Evolutionary conservation across 495 filamentous ascomycete genomes (phyloP).

Genomic region (Zalerion maritima): DNA sequence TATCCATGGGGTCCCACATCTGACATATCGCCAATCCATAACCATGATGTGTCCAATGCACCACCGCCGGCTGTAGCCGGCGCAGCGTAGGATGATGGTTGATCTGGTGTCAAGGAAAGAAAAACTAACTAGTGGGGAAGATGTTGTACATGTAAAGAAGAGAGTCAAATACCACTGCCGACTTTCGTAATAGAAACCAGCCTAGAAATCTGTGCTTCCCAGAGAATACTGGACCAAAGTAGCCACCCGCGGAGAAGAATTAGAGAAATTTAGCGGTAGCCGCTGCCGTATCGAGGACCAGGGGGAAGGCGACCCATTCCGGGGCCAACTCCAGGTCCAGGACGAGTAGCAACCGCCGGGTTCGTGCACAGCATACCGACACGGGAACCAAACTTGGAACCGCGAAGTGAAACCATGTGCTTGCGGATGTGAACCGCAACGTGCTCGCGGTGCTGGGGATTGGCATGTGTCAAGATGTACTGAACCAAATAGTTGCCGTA

Average conservation of each 20-base stretch:
- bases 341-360: constrained; percentile 68
- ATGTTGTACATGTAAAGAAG: constrained; percentile 34
- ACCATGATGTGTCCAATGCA: constrained; percentile 46
- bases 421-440: constrained; percentile 91
- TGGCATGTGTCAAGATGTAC: constrained; percentile 82
- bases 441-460: constrained; percentile 75
- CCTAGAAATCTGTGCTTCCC: constrained; percentile 9
- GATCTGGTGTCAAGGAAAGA: too few relatives aligned
- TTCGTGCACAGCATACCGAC: constrained; percentile 99
- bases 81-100: constrained; percentile 43
- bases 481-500: constrained; percentile 98
- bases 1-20: constrained; percentile 7
- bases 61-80: constrained; percentile 34
- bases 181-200: constrained; percentile 16
- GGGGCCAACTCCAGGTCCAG: constrained; percentile 59
- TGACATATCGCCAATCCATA: constrained; percentile 40
- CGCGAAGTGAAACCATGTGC: constrained; percentile 97
- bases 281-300: constrained; percentile 31
- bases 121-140: constrained; percentile 39
- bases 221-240: constrained; percentile 1
- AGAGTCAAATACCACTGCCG: constrained; percentile 20
- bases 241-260: constrained; percentile 7
- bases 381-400: constrained; percentile 95
- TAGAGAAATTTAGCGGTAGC: constrained; percentile 32
- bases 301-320: constrained; percentile 43